Base-by-base conservation (phyloP, 192 early-diverging fungal genomes). In the Coemansia sp. region DNA sequence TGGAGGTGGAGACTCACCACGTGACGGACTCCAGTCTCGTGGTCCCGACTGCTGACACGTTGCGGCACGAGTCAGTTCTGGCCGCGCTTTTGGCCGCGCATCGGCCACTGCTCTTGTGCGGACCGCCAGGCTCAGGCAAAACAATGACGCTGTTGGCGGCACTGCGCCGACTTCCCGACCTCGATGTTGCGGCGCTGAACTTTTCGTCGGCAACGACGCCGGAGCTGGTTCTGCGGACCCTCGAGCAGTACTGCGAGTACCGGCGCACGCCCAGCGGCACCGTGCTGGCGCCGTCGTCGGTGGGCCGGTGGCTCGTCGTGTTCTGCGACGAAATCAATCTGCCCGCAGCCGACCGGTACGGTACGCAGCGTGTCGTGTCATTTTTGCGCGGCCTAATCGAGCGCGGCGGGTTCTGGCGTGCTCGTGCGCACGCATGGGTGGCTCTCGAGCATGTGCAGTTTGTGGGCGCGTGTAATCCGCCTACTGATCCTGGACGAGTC, bases 311-410 rank as follows among this genome's bases (percentile, higher is more conserved):
- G 96, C 85, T 99, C 21, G 96, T 99, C 9, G 83, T 99, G 50
- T 99, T 99, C 77, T 99, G 98, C 75, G 98, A 99, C 73, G 98
- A 99, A 86, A 95, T 99, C 76, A 99, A 99, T 68, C 79, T 99
- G 71, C 98, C 98, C 0, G 92, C 94, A 15, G 81, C 83, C 12
- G 98, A 99, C 83, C 90, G 94, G 66, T 99, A 99, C 57, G 94
- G 94, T 20, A 98, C 98, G 20, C 98, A 99, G 71, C 89, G 96
- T 11, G 97, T 98, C 26, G 93, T 98, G 21, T 94, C 97, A 2
- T 98, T 97, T 74, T 68, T 99, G 62, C 87, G 98, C 38, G 94
- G 94, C 68, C 74, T 98, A 54, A 88, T 99, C 7, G 96, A 98
- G 73, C 90, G 91, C 66, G 90, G 91, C 57, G 98, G 98, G 26